Evolutionary conservation across 768 basidiomycete species (phyloP), one percentile per base, ranked within the genome.

Genomic region (Chalciporus piperatus): DNA sequence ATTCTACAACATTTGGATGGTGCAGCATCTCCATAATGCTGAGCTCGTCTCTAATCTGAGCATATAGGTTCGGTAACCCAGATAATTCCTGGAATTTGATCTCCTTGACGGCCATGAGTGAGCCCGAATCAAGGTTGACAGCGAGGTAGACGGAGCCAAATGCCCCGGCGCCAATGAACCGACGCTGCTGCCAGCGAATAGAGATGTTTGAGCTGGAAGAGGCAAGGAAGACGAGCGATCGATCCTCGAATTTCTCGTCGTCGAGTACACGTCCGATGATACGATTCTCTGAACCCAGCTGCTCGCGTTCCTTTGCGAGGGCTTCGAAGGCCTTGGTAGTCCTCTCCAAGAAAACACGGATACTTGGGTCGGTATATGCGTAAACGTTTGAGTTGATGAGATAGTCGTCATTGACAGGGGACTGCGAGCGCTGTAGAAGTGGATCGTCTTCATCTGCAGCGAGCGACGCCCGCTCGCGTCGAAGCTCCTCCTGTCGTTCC

Each of bases 71-170:
- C 4, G 95, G 89, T 46, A 92, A 73, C 17, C 91, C 92, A 6
- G 91, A 84, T 12, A 96, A 74, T 67, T 98, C 96, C 65, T 95
- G 93, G 69, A 95, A 96, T 52, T 93, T 92, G 68, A 98, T 93
- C 74, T 98, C 97, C 73, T 99, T 99, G 62, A 98, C 97, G 9
- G 97, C 97, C 94, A 99, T 98, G 54, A 98, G 83, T 39, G 89
- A 89, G 41, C 95, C 92, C 1, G 90, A 87, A 65, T 98, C 97
- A 49, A 98, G 78, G 67, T 98, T 98, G 71, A 98, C 89, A 16
- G 95, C 97, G 42, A 93, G 82, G 68, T 98, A 99, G n/a, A 99
- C 97, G n/a, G 92, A 96, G 19, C 97, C 97, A 69, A 97, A 98
- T 9, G 97, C 95, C 14, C 97, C 97, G n/a, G 94, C 86, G 45